Percentiles rank a stretch among this genome's conserved stretches.
Evolutionary conservation across 441 rosid species (phyloP).

Genomic region (Biscutella laevigata): DNA sequence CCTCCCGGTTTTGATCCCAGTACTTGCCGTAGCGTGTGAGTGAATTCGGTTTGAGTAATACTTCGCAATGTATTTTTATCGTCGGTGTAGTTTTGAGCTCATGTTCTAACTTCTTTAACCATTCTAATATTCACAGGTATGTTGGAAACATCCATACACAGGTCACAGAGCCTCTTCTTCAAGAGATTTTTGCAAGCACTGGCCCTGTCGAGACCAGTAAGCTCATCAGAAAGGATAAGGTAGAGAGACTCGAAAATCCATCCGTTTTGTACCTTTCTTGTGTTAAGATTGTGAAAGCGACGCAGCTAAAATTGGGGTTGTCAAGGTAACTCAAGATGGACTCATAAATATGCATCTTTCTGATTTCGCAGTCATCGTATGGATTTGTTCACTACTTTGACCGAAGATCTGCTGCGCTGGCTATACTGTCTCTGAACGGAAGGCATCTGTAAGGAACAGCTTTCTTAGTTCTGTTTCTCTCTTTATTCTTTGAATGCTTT

Average conservation of each 20-base stretch:
- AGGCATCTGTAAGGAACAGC: constrained; percentile 58
- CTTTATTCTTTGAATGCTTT: not conserved
- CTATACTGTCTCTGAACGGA: constrained; percentile 67
- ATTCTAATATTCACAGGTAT: constrained; percentile 78
- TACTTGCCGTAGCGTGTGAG: constrained; percentile 34
- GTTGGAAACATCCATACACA: constrained; percentile 93
- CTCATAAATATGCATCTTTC: not conserved
- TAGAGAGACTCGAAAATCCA: constrained; percentile 18
- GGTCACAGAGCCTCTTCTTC: constrained; percentile 85
- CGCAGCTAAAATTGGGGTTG: too few relatives aligned
- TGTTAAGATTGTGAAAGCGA: too few relatives aligned
- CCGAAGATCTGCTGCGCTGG: constrained; percentile 60
- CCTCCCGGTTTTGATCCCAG: constrained; percentile 33
- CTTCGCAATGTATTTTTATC: too few relatives aligned
- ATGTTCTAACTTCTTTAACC: too few relatives aligned
- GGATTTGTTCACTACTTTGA: constrained; percentile 85
- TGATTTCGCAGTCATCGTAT: constrained; percentile 58
- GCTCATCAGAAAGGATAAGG: constrained; percentile 94
- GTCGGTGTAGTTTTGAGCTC: too few relatives aligned
- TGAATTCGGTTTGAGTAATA: too few relatives aligned
- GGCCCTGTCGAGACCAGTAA: constrained; percentile 94
- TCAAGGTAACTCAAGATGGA: too few relatives aligned
- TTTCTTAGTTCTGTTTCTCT: not conserved
- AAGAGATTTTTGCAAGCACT: constrained; percentile 84
- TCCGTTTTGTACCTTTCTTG: too few relatives aligned